phyloP scores from a whole-genome alignment of 2,329 filamentous ascomycete genomes.

The Arthroderma uncinatum region DNA sequence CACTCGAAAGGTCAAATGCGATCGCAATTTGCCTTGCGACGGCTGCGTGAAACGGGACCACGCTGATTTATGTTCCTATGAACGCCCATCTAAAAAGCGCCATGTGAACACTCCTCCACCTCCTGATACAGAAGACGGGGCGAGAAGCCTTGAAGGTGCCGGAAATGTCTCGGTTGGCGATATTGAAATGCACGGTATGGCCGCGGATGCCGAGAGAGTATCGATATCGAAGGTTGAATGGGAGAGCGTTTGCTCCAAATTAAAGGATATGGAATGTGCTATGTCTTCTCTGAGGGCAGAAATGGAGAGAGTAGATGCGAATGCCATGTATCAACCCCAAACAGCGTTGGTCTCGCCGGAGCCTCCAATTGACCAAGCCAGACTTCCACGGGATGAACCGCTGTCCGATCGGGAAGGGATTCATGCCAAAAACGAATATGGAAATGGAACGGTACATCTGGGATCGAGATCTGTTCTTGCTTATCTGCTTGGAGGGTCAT shows the following conservation, averaged over 20 bases:
- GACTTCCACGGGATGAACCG: not conserved
- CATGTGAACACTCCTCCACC: slow-evolving; percentile 22
- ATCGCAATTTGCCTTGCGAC: slow-evolving; percentile 39
- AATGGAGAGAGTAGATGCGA: slow-evolving; percentile 29
- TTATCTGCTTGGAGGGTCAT: slow-evolving; percentile 46
- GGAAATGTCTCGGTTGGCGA: slow-evolving; percentile 5
- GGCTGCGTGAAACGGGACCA: slow-evolving; percentile 41
- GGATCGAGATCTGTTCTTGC: slow-evolving; percentile 52
- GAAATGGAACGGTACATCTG: slow-evolving; percentile 50
- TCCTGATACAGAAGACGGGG: slow-evolving; percentile 16
- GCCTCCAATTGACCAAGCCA: slow-evolving; percentile 6
- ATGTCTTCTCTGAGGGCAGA: slow-evolving; percentile 31
- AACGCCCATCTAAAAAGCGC: slow-evolving; percentile 38
- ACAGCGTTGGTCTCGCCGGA: slow-evolving; percentile 6
- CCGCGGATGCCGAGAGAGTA: slow-evolving; percentile 18
- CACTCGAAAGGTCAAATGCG: slow-evolving; percentile 40
- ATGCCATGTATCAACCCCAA: too few species aligned
- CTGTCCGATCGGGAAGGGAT: slow-evolving; percentile 40
- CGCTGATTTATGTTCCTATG: slow-evolving; percentile 40
- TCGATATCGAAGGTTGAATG: slow-evolving; percentile 35
- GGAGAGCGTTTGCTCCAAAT: slow-evolving; percentile 33
- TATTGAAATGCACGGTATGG: slow-evolving; percentile 5
- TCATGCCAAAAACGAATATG: slow-evolving; percentile 49
- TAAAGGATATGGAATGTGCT: slow-evolving; percentile 36
- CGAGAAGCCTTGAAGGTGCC: slow-evolving; percentile 6